phyloP scores from a whole-genome alignment of 2,329 filamentous ascomycete genomes.

The Colletotrichum sp. region DNA sequence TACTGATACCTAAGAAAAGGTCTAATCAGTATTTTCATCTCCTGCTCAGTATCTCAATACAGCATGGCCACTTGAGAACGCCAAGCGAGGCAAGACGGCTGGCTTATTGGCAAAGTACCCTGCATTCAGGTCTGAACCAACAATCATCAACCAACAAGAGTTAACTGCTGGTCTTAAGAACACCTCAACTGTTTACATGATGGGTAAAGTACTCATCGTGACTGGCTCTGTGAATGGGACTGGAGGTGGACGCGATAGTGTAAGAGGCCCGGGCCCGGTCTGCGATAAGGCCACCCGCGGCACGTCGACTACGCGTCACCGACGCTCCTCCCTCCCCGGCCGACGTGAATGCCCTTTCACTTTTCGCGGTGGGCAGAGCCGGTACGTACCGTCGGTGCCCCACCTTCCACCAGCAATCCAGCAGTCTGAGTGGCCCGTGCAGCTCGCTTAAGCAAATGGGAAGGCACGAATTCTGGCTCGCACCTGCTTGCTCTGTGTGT shows the following conservation, averaged over 20 bases:
- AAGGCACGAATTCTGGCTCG: not conserved
- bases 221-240: not conserved
- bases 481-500: not conserved
- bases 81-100: not conserved
- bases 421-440: not conserved
- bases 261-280: not conserved
- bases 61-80: not conserved
- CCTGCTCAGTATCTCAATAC: not conserved
- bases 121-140: not conserved
- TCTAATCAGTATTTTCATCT: not conserved
- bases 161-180: not conserved
- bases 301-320: not conserved
- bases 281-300: not conserved
- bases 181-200: not conserved
- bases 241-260: not conserved
- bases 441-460: not conserved
- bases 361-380: not conserved
- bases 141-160: rapidly evolving
- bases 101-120: not conserved
- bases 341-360: not conserved
- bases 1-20: not conserved
- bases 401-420: not conserved
- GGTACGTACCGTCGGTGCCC: not conserved
- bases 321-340: not conserved
- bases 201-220: not conserved